Conservation (phyloP, 805 yeast genomes). For the Yarrowia bubula region DNA sequence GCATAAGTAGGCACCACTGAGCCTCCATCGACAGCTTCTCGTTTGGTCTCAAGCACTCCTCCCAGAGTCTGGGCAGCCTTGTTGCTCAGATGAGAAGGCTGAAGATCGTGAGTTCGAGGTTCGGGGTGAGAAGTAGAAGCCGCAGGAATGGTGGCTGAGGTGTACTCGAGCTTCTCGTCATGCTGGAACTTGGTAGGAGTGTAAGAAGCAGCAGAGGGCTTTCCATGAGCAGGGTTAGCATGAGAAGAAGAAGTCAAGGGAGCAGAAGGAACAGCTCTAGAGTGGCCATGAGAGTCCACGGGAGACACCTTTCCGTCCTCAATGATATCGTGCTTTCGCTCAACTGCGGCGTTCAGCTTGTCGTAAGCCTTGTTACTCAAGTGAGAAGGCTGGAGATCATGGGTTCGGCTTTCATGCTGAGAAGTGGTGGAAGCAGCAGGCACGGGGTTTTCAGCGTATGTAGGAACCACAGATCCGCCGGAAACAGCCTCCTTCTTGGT, state of each 20-base stretch:
- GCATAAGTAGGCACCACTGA: background rate
- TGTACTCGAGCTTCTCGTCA: background rate
- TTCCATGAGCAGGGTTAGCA: background rate
- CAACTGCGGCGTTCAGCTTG: background rate
- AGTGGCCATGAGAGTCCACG: background rate
- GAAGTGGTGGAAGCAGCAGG: conserved; percentile 4
- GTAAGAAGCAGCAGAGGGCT: background rate
- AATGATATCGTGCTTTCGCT: background rate
- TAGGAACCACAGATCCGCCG: background rate
- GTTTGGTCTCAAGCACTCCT: conserved; percentile 77
- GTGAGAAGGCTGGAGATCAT: conserved; percentile 10
- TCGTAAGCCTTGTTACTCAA: background rate
- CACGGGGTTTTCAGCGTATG: background rate
- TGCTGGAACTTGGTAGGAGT: background rate
- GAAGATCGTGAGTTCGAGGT: background rate
- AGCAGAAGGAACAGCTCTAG: background rate
- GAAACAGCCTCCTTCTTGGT: conserved; percentile 13
- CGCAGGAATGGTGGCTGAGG: background rate
- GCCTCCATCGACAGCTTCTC: conserved; percentile 70
- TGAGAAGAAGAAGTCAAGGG: background rate
- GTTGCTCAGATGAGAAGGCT: conserved; percentile 1
- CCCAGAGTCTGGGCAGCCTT: conserved; percentile 41
- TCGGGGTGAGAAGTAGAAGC: conserved; percentile 1
- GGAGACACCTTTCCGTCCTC: background rate
- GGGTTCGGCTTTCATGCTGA: background rate